Base-by-base conservation (phyloP, 192 early-diverging fungal species). In the Entrophospora sp. region DNA sequence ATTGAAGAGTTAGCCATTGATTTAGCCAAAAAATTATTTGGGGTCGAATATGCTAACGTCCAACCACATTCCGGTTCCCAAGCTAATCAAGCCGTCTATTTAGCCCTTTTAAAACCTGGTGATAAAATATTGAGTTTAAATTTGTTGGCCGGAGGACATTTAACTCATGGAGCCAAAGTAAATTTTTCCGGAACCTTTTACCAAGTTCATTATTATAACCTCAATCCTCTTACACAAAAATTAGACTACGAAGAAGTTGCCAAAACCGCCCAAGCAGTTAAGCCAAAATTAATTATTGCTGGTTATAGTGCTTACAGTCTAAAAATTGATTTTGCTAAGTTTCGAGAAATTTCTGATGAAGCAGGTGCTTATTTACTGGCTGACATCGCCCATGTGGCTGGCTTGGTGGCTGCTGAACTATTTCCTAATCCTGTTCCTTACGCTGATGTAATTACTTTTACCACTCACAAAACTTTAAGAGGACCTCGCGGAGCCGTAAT, bases 221-320 rank as follows among this genome's bases (percentile, higher is more conserved):
- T 52, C 18, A 25, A 52, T 22, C 49, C 49, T 13, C 0, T 1
- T 14, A 52, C 49, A 7, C 49, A 52, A 0, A 1, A 52, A 52
- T 28, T 52, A 52, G 49, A 52, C 14, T 52, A 52, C 25, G 2
- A 52, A 52, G 1, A 52, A 14, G 27, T 52, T 52, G 27, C 20
- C 18, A 28, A 52, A 52, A 52, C 14, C 1, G 49, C 49, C 30
- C 49, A 52, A 25, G 25, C 1, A 16, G 27, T 30, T 13, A 1
- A 52, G 24, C 49, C 49, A 32, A 52, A 52, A 52, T 52, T 52
- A 14, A 52, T 52, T 52, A 52, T 52, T 52, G 9, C 49, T 1
- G 49, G 49, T 52, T 52, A 52, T 52, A 52, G 49, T 22, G 27
- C 20, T 52, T 52, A 52, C 27, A 52, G 49, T 52, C 24, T 52